phyloP scores from a whole-genome alignment of 345 rosid species.

The Citrus maxima region DNA sequence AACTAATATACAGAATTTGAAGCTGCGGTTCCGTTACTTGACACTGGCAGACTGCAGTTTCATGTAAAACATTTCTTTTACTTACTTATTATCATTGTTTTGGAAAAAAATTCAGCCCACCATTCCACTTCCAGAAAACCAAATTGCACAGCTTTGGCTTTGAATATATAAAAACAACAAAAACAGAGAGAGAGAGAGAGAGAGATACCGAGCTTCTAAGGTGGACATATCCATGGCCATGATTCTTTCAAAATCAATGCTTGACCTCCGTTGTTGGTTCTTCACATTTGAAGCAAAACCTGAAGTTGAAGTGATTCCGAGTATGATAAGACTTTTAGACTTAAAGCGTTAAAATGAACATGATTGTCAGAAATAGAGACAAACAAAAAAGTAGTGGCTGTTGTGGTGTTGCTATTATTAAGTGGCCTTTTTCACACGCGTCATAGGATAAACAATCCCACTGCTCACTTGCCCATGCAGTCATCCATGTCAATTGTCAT shows the following conservation, averaged over 20 bases:
- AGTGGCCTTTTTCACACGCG: background rate
- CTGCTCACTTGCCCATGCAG: background rate
- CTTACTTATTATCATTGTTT: too few species aligned
- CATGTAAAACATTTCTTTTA: background rate
- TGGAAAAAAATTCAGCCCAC: background rate
- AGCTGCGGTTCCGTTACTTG: background rate
- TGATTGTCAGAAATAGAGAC: background rate
- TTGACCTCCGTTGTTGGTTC: too few species aligned
- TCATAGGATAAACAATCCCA: background rate
- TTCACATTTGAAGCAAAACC: background rate
- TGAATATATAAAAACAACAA: background rate
- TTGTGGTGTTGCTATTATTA: background rate
- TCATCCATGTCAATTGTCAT: too few species aligned
- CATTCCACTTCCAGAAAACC: background rate
- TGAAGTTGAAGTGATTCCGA: too few species aligned
- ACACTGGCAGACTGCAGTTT: background rate
- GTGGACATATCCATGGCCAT: constrained; percentile 18
- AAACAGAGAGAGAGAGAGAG: background rate
- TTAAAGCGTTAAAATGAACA: background rate
- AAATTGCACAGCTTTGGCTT: background rate
- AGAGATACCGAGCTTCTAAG: constrained; percentile 27
- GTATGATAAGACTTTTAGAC: too few species aligned
- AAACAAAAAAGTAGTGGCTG: background rate
- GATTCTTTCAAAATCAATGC: too few species aligned
- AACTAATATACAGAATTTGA: background rate